These are phyloP conservation scores for Backusella psychrophila DNA, from an alignment of 192 early-diverging fungal species.

Conservation along the genomic window DNA sequence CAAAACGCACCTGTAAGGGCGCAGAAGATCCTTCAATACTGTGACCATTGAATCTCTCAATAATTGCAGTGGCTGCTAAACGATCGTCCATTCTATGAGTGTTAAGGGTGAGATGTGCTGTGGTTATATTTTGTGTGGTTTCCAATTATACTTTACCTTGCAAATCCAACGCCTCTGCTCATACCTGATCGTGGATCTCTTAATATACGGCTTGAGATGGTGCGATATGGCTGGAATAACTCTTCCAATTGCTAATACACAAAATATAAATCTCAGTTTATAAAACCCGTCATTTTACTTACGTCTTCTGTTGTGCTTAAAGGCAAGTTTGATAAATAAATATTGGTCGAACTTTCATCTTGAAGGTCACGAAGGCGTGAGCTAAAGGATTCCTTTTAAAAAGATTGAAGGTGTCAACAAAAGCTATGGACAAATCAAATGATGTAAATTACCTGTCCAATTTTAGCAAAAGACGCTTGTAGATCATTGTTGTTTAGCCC, in stretches of 20 bases:
- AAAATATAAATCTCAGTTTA: background rate
- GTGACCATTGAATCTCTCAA: conserved; percentile 64
- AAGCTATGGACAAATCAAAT: background rate
- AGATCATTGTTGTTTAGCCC: conserved; percentile 64
- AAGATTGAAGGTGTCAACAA: background rate
- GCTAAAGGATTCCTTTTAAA: conserved; percentile 65
- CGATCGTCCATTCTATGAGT: conserved; percentile 63
- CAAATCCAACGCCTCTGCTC: conserved; percentile 82
- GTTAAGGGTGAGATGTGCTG: background rate
- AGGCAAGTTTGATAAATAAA: conserved; percentile 86
- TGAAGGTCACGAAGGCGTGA: conserved; percentile 68
- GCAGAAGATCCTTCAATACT: conserved; percentile 56
- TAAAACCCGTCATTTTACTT: background rate
- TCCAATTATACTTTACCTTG: conserved; percentile 35
- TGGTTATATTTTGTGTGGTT: background rate
- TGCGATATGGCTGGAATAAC: conserved; percentile 61
- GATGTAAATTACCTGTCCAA: conserved; percentile 42
- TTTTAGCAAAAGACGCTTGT: conserved; percentile 75
- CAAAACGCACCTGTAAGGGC: conserved; percentile 75
- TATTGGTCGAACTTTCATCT: conserved; percentile 72
- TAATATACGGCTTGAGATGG: conserved; percentile 75
- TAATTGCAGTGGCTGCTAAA: conserved; percentile 61
- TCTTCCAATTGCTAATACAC: conserved; percentile 48
- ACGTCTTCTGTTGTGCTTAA: conserved; percentile 72
- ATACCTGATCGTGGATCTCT: conserved; percentile 61